Conservation (phyloP, 2,329 filamentous ascomycete genomes). For the Fusarium humuli region DNA sequence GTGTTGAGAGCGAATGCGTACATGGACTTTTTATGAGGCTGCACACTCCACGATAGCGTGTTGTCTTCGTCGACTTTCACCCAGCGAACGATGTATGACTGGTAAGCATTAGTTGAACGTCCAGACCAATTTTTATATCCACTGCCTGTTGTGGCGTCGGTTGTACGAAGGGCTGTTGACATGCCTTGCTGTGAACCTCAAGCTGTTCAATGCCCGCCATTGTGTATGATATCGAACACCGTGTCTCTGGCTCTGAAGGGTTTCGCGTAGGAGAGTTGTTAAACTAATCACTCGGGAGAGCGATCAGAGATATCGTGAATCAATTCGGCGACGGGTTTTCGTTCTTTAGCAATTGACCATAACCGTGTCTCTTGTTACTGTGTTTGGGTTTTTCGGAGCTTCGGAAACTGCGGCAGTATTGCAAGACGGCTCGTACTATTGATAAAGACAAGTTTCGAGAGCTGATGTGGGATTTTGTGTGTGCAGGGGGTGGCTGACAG, state of each 20-base stretch:
- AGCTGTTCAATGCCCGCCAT: constrained; percentile 98
- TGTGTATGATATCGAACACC: constrained; percentile 36
- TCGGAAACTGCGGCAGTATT: constrained; percentile 30
- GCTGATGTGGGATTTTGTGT: constrained; percentile 23
- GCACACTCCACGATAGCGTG: constrained; percentile 96
- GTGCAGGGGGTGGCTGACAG: constrained; percentile 32
- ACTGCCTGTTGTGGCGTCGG: not conserved
- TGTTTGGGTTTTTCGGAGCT: constrained; percentile 19
- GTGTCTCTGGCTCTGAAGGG: constrained; percentile 2
- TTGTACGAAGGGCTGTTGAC: constrained; percentile 11
- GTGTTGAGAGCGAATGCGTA: constrained; percentile 52
- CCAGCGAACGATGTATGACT: constrained; percentile 99
- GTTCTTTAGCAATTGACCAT: constrained; percentile 40
- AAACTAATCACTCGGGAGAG: not conserved
- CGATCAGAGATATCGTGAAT: constrained; percentile 18
- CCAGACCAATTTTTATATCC: not conserved
- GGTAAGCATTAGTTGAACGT: constrained; percentile 40
- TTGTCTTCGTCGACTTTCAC: constrained; percentile 89
- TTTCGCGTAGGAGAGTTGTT: constrained; percentile 17
- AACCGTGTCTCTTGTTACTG: constrained; percentile 37
- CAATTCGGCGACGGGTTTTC: constrained; percentile 26
- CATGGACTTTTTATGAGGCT: constrained; percentile 98
- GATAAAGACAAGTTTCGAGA: constrained; percentile 29
- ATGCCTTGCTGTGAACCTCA: constrained; percentile 96
- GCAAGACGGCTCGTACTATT: constrained; percentile 16